These are phyloP conservation scores for Clonostachys byssicola DNA, from an alignment of 2,329 filamentous ascomycete genomes.

Conservation along the genomic window DNA sequence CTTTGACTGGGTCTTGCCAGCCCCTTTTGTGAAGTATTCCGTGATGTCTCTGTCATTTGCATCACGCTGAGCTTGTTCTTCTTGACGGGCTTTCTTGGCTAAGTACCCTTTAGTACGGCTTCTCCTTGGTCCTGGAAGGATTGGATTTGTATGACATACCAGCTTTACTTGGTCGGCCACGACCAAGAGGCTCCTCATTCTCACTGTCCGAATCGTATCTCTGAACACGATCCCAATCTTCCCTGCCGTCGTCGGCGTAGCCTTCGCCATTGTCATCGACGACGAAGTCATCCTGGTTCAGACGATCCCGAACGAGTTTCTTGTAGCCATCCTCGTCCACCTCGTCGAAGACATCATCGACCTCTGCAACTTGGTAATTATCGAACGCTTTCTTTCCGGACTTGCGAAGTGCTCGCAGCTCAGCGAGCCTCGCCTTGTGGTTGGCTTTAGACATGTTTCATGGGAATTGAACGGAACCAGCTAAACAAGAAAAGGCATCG, in stretches of 20 bases:
- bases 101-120: neutral
- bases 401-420: conserved; percentile 79
- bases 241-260: conserved; percentile 92
- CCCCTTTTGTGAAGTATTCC: conserved; percentile 87
- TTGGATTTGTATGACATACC: conserved; percentile 26
- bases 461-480: too few relatives aligned
- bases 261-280: conserved; percentile 97
- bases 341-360: conserved; percentile 85
- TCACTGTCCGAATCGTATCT: conserved; percentile 74
- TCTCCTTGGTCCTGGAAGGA: too few relatives aligned
- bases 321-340: conserved; percentile 98
- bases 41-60: conserved; percentile 89
- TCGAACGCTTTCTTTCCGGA: conserved; percentile 89
- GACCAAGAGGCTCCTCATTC: conserved; percentile 23
- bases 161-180: conserved; percentile 45
- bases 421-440: conserved; percentile 57
- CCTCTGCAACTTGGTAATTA: conserved; percentile 81
- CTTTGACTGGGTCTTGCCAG: conserved; percentile 63
- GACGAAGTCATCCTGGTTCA: conserved; percentile 96
- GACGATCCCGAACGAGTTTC: conserved; percentile 82
- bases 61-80: conserved; percentile 79
- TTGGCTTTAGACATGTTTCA: conserved; percentile 27
- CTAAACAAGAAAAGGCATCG: too few relatives aligned
- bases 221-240: conserved; percentile 81
- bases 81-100: conserved; percentile 86